Percentiles rank a stretch among this genome's conserved stretches.
Evolutionary conservation across 1,284 basidiomycete genomes (phyloP).

Genomic region (Rhizoctonia solani): DNA sequence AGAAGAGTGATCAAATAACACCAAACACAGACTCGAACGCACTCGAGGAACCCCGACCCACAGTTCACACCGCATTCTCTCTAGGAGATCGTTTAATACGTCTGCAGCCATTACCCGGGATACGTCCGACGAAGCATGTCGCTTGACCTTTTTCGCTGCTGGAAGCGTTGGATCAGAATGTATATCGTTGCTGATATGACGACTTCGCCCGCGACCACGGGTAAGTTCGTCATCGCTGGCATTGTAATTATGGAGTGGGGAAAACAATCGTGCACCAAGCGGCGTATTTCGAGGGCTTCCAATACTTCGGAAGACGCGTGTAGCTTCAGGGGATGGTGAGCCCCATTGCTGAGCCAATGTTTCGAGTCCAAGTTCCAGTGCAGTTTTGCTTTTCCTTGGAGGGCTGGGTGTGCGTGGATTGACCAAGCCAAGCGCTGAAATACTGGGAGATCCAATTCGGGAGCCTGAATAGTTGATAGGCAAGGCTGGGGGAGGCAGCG

Average conservation of each 20-base stretch:
- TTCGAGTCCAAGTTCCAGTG: slow-evolving; percentile 27
- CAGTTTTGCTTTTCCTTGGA: slow-evolving; percentile 12
- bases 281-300: slow-evolving; percentile 21
- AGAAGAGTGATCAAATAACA: background rate
- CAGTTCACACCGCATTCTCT: slow-evolving; percentile 34
- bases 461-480: background rate
- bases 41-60: slow-evolving; percentile 34
- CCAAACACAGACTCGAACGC: slow-evolving; percentile 31
- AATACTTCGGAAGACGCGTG: slow-evolving; percentile 6
- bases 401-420: slow-evolving; percentile 32
- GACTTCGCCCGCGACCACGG: slow-evolving; percentile 15
- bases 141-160: slow-evolving; percentile 24
- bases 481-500: slow-evolving; percentile 22
- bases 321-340: slow-evolving; percentile 15
- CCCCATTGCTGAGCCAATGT: slow-evolving; percentile 31
- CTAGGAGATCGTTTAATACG: slow-evolving; percentile 30
- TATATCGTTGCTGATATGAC: slow-evolving; percentile 9
- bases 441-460: slow-evolving; percentile 3
- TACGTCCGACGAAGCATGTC: slow-evolving; percentile 18
- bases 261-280: slow-evolving; percentile 16
- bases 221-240: slow-evolving; percentile 7
- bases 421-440: slow-evolving; percentile 28
- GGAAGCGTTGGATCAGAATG: slow-evolving; percentile 16
- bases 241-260: background rate
- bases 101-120: slow-evolving; percentile 21